Conservation (phyloP, 768 basidiomycete genomes). For the Collybiopsis confluens region DNA sequence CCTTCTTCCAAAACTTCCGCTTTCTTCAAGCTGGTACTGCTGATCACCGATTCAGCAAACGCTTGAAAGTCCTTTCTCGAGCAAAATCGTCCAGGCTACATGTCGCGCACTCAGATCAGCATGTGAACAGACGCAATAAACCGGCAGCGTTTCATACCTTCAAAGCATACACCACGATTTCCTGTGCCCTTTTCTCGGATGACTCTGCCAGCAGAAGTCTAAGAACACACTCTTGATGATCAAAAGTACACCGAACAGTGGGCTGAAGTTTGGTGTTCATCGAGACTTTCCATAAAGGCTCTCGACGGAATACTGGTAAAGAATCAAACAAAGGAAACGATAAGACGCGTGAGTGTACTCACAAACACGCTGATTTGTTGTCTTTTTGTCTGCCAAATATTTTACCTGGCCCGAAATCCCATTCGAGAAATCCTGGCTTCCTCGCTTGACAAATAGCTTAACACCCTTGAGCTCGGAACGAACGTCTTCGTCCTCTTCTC, state of each 20-base stretch:
- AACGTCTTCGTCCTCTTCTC: slow-evolving; percentile 62
- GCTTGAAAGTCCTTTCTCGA: slow-evolving; percentile 51
- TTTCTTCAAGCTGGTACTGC: slow-evolving; percentile 16
- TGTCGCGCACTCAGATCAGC: background rate
- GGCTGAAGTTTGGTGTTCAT: slow-evolving; percentile 60
- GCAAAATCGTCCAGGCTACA: slow-evolving; percentile 42
- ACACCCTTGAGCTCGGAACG: slow-evolving; percentile 55
- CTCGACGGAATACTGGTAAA: slow-evolving; percentile 66
- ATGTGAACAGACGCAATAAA: too few species aligned
- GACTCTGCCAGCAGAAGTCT: slow-evolving; percentile 53
- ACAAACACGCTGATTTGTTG: slow-evolving; percentile 44
- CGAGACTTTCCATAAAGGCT: slow-evolving; percentile 65
- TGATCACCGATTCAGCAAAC: slow-evolving; percentile 43
- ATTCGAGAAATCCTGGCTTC: slow-evolving; percentile 51
- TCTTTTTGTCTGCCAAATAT: slow-evolving; percentile 42
- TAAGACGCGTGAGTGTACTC: slow-evolving; percentile 17
- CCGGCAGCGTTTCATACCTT: slow-evolving; percentile 42
- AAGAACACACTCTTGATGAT: slow-evolving; percentile 49
- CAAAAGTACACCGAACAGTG: slow-evolving; percentile 54
- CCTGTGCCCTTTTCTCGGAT: slow-evolving; percentile 24
- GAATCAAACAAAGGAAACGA: background rate
- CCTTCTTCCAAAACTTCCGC: too few species aligned
- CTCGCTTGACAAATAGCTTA: slow-evolving; percentile 57
- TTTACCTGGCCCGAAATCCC: slow-evolving; percentile 62
- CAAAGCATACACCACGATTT: slow-evolving; percentile 59